Evolutionary conservation across 2,329 filamentous ascomycete species (phyloP).

Genomic region (Talaromyces atroroseus): DNA sequence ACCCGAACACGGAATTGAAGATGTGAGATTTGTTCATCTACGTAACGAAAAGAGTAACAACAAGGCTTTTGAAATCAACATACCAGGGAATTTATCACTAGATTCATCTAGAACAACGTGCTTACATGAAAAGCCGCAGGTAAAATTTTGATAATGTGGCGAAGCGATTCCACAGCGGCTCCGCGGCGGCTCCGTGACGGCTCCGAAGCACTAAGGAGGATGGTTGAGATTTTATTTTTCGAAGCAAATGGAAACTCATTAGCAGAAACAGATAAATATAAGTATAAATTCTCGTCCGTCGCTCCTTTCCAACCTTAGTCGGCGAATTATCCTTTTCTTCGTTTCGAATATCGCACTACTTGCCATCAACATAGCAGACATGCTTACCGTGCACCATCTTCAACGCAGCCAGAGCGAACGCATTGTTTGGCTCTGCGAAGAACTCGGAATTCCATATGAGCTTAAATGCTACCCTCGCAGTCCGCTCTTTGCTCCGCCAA

Average conservation of each 20-base stretch:
- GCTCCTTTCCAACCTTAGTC: neutral
- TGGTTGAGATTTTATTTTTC: too few relatives aligned
- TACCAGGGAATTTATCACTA: neutral
- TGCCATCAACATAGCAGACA: neutral
- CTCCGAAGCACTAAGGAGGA: neutral
- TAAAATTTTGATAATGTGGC: neutral
- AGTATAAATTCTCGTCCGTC: neutral
- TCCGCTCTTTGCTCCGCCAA: slow-evolving; percentile 38
- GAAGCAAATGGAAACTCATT: too few relatives aligned
- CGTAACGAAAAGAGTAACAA: too few relatives aligned
- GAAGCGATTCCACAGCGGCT: neutral
- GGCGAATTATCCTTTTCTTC: too few relatives aligned
- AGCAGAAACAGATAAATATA: too few relatives aligned
- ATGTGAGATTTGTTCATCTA: too few relatives aligned
- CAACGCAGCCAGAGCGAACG: slow-evolving; percentile 58
- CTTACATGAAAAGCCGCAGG: neutral
- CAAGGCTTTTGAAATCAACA: too few relatives aligned
- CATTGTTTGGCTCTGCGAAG: slow-evolving; percentile 60
- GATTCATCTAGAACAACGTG: neutral
- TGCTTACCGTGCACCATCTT: slow-evolving; percentile 46
- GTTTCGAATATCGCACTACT: neutral
- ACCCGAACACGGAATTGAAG: too few relatives aligned
- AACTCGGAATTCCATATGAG: slow-evolving; percentile 53
- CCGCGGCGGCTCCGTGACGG: neutral
- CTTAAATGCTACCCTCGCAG: slow-evolving; percentile 44